phyloP scores from a whole-genome alignment of 83 land plant species.

The Diphasiastrum complanatum region DNA sequence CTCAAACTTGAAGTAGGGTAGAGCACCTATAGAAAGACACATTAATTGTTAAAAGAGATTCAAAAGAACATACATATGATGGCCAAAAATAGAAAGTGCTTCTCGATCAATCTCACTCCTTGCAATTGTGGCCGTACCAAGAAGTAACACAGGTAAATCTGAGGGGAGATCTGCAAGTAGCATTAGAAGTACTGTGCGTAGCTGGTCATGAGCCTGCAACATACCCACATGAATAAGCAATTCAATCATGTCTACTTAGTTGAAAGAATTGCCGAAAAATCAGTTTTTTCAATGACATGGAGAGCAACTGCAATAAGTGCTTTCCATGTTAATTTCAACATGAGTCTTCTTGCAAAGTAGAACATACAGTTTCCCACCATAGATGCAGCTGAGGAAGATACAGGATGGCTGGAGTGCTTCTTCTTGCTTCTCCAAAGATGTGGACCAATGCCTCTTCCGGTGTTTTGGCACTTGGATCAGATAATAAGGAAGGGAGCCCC shows the following conservation, averaged over 20 bases:
- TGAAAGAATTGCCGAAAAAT: too few species aligned
- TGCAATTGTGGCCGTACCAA: constrained; percentile 61
- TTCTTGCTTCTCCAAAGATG: constrained; percentile 90
- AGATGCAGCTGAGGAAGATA: constrained; percentile 84
- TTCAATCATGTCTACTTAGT: too few species aligned
- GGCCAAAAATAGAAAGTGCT: constrained; percentile 31
- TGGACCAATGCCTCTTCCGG: constrained; percentile 95
- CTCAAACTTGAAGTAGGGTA: too few species aligned
- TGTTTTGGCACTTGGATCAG: constrained; percentile 93
- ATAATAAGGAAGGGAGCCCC: constrained; percentile 84
- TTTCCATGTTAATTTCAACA: not conserved
- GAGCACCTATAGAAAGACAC: not conserved
- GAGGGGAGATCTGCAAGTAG: constrained; percentile 84
- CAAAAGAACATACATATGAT: constrained; percentile 41
- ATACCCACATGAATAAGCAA: not conserved
- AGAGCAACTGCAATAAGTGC: too few species aligned
- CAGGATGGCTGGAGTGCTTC: constrained; percentile 80
- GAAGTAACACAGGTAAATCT: constrained; percentile 69
- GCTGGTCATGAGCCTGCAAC: constrained; percentile 83
- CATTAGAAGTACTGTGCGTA: constrained; percentile 76
- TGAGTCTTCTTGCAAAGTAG: not conserved
- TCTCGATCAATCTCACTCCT: constrained; percentile 40
- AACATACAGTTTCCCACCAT: constrained; percentile 98
- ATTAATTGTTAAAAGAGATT: not conserved
- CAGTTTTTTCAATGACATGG: too few species aligned